Conservation (phyloP, 1,284 basidiomycete species). For the Salmacisia buchloeana region DNA sequence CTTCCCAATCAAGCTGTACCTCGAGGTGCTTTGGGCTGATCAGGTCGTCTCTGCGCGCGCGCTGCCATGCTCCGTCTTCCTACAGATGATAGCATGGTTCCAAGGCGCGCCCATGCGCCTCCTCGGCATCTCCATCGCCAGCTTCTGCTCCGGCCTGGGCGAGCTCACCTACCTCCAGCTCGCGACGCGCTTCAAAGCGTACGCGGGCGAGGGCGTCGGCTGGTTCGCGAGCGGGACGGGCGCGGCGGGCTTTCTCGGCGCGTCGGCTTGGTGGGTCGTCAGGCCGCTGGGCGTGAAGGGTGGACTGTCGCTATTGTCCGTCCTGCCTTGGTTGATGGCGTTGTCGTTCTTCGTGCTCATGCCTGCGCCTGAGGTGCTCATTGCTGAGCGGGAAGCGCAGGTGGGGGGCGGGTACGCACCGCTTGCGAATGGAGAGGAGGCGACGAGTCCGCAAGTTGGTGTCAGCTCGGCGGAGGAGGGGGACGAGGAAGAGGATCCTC, state of each 20-base stretch:
- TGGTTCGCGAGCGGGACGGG: slow-evolving; percentile 70
- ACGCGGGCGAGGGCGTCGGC: slow-evolving; percentile 24
- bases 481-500: slow-evolving; percentile 5
- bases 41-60: background rate
- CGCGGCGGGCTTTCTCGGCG: slow-evolving; percentile 85
- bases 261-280: slow-evolving; percentile 89
- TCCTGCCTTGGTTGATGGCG: slow-evolving; percentile 39
- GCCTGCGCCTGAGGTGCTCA: slow-evolving; percentile 20
- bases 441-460: background rate
- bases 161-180: slow-evolving; percentile 92
- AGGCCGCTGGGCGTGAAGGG: slow-evolving; percentile 73
- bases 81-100: slow-evolving; percentile 73
- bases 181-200: slow-evolving; percentile 62
- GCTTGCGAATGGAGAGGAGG: slow-evolving; percentile 9
- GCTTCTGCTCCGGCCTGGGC: slow-evolving; percentile 86
- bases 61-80: background rate
- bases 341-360: slow-evolving; percentile 30
- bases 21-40: background rate
- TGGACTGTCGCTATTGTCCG: slow-evolving; percentile 62
- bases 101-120: slow-evolving; percentile 66
- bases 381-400: background rate
- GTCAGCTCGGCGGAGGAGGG: background rate
- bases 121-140: slow-evolving; percentile 79
- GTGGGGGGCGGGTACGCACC: slow-evolving; percentile 9
- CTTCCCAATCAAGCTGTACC: slow-evolving; percentile 72